A percentile compares a stretch with the other conserved stretches of the same genome.
phyloP scores from a whole-genome alignment of 192 early-diverging fungal species.

The Diversispora eburnea region DNA sequence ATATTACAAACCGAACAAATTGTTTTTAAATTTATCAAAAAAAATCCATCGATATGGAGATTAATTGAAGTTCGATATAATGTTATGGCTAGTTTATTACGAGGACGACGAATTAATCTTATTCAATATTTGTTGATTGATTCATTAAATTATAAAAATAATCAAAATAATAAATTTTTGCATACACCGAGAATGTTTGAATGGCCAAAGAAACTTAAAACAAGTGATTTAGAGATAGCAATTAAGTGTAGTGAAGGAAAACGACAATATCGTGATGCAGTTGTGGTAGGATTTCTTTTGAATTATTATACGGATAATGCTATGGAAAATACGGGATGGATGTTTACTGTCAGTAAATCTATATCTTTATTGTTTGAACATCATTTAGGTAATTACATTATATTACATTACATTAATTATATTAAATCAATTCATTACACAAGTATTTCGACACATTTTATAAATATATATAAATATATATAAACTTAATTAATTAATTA shows the following conservation, averaged over 20 bases:
- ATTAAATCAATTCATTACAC: neutral
- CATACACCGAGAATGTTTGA: neutral
- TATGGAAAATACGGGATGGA: slow-evolving; percentile 19
- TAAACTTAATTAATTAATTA: no score
- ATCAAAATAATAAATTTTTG: neutral
- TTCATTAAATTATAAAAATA: neutral
- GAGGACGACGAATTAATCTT: neutral
- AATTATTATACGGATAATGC: slow-evolving; percentile 17
- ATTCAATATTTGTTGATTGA: neutral
- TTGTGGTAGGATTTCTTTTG: neutral
- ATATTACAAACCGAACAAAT: neutral
- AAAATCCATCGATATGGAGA: slow-evolving; percentile 6
- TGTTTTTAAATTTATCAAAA: neutral
- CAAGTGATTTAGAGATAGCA: slow-evolving; percentile 2
- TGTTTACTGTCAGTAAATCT: neutral
- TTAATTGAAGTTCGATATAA: slow-evolving; percentile 7
- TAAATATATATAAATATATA: no score
- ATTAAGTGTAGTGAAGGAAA: neutral
- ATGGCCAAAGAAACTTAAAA: slow-evolving; percentile 5
- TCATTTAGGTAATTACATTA: neutral
- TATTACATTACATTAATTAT: neutral
- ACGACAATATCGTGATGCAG: neutral
- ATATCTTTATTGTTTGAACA: slow-evolving; percentile 1
- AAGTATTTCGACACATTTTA: no score
- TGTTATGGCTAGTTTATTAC: neutral